Evolutionary conservation across 2,329 filamentous ascomycete species (phyloP).

Genomic region (Sporothrix pseudoabietina): DNA sequence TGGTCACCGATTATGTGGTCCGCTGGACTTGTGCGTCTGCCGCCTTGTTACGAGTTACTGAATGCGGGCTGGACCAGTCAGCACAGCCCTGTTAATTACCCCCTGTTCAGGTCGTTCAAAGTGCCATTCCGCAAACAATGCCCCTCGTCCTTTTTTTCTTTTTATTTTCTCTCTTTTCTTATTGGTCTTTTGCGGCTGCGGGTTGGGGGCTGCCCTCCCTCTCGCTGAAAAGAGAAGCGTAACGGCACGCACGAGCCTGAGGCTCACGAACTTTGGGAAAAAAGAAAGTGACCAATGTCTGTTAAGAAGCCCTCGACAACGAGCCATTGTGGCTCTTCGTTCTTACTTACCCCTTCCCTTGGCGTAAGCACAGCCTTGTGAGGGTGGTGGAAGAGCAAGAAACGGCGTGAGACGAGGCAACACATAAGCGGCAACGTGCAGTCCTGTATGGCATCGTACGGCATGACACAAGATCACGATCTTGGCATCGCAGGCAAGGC

Average conservation of each 20-base stretch:
- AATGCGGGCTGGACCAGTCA: constrained; percentile 6
- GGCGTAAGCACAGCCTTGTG: constrained; percentile 12
- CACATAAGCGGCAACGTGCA: not conserved
- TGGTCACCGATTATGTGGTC: not conserved
- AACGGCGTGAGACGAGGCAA: not conserved
- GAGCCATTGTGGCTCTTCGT: not conserved
- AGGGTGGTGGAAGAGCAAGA: not conserved
- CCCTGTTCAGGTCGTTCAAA: not conserved
- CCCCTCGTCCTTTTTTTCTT: not conserved
- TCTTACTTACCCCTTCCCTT: not conserved
- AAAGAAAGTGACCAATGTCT: not conserved
- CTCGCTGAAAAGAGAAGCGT: not conserved
- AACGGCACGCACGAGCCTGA: not conserved
- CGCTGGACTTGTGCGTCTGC: not conserved
- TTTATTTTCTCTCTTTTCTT: not conserved
- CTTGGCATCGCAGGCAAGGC: not conserved
- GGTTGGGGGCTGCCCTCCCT: not conserved
- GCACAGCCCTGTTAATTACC: constrained; percentile 1
- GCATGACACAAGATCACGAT: not conserved
- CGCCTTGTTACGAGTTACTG: constrained; percentile 20
- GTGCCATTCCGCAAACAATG: not conserved
- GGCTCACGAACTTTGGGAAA: not conserved
- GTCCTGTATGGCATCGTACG: not conserved
- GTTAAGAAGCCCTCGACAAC: not conserved
- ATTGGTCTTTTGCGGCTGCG: not conserved